These are phyloP conservation scores for Trichophyton verrucosum DNA, from an alignment of 2,329 filamentous ascomycete species.

Conservation along the genomic window DNA sequence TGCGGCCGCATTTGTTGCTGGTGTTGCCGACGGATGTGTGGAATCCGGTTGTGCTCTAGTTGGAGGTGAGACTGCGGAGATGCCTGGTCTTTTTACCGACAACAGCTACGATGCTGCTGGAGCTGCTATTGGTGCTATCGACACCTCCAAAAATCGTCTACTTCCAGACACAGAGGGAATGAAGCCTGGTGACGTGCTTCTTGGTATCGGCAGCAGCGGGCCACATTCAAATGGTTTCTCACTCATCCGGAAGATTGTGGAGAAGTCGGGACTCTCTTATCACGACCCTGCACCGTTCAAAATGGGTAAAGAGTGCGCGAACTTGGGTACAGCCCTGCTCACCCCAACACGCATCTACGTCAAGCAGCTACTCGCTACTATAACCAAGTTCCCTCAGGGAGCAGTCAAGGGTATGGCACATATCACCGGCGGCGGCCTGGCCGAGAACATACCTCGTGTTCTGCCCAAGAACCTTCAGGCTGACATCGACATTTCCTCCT, in stretches of 20 bases:
- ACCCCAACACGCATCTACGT: constrained; percentile 93
- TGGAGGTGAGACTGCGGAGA: constrained; percentile 96
- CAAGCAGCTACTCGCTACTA: constrained; percentile 58
- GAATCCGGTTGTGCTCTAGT: constrained; percentile 79
- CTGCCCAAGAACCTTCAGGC: constrained; percentile 66
- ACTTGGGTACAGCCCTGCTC: constrained; percentile 63
- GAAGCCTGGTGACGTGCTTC: constrained; percentile 67
- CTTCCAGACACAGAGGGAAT: constrained; percentile 68
- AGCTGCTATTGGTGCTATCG: constrained; percentile 74
- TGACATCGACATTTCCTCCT: constrained; percentile 63
- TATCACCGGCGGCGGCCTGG: constrained; percentile 87
- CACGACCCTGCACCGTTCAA: constrained; percentile 67
- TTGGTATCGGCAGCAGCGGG: constrained; percentile 75
- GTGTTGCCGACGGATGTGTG: constrained; percentile 76
- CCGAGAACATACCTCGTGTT: constrained; percentile 92
- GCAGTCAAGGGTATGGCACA: constrained; percentile 81
- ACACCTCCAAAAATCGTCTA: constrained; percentile 43
- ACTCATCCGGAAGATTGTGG: constrained; percentile 80
- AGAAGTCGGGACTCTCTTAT: constrained; percentile 59
- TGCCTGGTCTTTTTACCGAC: constrained; percentile 85
- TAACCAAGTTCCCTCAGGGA: constrained; percentile 24
- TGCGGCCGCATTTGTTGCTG: constrained; percentile 76
- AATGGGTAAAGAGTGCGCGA: constrained; percentile 29
- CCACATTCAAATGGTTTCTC: constrained; percentile 97
- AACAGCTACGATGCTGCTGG: constrained; percentile 91